These are phyloP conservation scores for Rhizopogon parksii DNA, from an alignment of 1,284 basidiomycete genomes.

Conservation along the genomic window DNA sequence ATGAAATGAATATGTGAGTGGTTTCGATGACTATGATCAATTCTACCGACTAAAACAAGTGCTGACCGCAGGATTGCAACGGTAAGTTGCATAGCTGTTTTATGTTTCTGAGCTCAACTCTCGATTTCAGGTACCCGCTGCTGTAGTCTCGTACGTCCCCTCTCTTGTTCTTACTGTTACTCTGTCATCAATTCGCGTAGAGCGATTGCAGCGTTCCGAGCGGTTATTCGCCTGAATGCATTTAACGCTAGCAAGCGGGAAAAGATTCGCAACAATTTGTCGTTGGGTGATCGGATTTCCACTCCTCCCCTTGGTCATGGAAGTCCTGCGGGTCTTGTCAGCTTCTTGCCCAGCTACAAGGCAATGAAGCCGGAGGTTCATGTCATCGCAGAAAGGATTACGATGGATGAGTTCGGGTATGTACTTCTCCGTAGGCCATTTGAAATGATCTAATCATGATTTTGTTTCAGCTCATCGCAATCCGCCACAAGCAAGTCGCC, in stretches of 20 bases:
- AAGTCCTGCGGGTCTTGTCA: conserved; percentile 6
- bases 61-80: conserved; percentile 5
- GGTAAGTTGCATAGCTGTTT: neutral
- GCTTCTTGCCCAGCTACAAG: conserved; percentile 20
- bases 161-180: neutral
- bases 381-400: conserved; percentile 55
- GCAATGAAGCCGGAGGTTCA: conserved; percentile 45
- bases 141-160: conserved; percentile 49
- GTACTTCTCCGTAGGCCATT: neutral
- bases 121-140: conserved; percentile 49
- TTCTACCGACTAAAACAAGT: conserved; percentile 29
- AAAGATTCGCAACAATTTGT: neutral
- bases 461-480: neutral
- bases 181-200: conserved; percentile 24
- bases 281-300: conserved; percentile 1
- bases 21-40: conserved; percentile 17
- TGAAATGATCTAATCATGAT: neutral
- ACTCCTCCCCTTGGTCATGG: neutral
- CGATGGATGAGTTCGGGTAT: conserved; percentile 31
- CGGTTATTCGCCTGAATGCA: conserved; percentile 56
- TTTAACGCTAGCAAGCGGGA: conserved; percentile 26
- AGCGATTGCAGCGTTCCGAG: conserved; percentile 58
- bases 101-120: neutral
- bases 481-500: neutral
- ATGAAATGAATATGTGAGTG: conserved; percentile 61